Conservation (phyloP, 441 rosid genomes). For the Corymbia citriodora region DNA sequence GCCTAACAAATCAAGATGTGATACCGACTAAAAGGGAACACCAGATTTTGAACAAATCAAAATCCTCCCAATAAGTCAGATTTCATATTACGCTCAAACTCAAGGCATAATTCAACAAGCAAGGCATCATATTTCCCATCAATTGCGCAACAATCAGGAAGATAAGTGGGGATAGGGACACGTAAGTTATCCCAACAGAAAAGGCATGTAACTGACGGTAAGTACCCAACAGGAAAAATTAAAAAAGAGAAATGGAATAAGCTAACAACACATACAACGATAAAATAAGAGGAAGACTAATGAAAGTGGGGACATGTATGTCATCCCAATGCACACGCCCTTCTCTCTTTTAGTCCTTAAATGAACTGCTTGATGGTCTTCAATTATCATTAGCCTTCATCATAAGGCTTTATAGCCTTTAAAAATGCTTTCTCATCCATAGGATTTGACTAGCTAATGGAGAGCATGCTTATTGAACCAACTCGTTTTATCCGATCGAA, state of each 20-base stretch:
- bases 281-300: neutral
- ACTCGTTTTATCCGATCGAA: neutral
- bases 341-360: neutral
- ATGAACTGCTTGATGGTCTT: neutral
- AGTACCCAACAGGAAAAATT: neutral
- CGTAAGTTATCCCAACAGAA: no score
- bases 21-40: neutral
- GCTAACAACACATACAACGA: neutral
- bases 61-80: no score
- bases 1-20: neutral
- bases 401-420: neutral
- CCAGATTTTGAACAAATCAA: no score
- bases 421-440: neutral
- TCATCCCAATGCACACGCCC: neutral
- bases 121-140: neutral
- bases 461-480: neutral
- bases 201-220: neutral
- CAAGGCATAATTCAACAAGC: rapidly evolving
- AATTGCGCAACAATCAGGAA: no score
- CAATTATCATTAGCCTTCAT: neutral
- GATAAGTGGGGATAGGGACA: neutral
- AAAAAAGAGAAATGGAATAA: neutral
- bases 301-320: neutral
- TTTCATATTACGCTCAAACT: rapidly evolving
- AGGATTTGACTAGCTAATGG: neutral